Evolutionary conservation across 345 rosid species (phyloP).

Genomic region (Crucihimalaya himalaica): DNA sequence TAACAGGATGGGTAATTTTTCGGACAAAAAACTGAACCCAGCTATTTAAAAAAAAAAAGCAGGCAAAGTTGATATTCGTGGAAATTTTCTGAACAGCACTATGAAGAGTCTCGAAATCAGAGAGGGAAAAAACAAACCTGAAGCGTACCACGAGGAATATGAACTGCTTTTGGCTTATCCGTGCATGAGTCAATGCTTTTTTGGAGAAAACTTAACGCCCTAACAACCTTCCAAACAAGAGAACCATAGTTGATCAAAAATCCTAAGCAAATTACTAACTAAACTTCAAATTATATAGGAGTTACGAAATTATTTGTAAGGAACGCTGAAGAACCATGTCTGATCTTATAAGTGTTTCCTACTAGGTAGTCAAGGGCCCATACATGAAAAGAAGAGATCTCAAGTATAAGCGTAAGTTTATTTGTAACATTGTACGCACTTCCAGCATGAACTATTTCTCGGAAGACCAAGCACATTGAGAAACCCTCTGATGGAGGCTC

Average conservation of each 20-base stretch:
- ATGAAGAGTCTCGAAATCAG: conserved; percentile 14
- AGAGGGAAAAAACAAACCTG: conserved; percentile 67
- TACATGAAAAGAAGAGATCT: conserved; percentile 21
- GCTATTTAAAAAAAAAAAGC: background rate
- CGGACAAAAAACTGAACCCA: background rate
- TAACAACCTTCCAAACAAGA: conserved; percentile 69
- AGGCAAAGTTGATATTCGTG: background rate
- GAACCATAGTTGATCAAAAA: conserved; percentile 14
- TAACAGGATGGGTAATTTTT: background rate
- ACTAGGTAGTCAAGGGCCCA: conserved; percentile 19
- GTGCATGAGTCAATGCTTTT: conserved; percentile 50
- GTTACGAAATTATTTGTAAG: background rate
- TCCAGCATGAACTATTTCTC: conserved; percentile 1
- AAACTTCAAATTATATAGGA: background rate
- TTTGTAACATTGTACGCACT: conserved; percentile 5
- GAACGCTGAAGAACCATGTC: conserved; percentile 4
- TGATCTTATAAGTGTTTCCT: conserved; percentile 13
- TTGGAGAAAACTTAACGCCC: conserved; percentile 75
- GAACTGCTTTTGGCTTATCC: conserved; percentile 66
- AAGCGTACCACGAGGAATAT: conserved; percentile 93
- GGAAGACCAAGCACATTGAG: conserved; percentile 8
- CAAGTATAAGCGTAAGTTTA: background rate
- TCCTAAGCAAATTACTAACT: background rate
- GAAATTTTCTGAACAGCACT: background rate
- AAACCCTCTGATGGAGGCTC: conserved; percentile 12